A percentile compares a stretch with the other conserved stretches of the same genome.
Conservation (phyloP, 495 filamentous ascomycete species). For the Umbilicaria muhlenbergii region DNA sequence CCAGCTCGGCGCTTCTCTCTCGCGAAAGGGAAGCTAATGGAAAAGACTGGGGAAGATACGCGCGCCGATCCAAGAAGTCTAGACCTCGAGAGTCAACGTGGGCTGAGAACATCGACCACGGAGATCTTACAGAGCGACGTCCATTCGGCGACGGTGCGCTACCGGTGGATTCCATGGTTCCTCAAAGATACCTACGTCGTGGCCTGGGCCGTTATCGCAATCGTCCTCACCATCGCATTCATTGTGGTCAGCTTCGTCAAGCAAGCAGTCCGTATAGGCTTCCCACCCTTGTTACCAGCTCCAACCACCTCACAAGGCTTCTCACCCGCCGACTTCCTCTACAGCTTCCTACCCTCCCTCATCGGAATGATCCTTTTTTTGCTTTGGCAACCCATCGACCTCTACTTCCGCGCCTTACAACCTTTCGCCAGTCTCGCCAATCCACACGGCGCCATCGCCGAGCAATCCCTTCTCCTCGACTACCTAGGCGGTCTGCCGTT, state of each 20-base stretch:
- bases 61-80: slow-evolving; percentile 16
- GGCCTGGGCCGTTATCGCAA: slow-evolving; percentile 42
- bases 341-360: slow-evolving; percentile 65
- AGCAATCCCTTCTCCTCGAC: slow-evolving; percentile 54
- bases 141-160: slow-evolving; percentile 32
- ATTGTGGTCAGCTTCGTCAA: slow-evolving; percentile 66
- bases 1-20: slow-evolving; percentile 39
- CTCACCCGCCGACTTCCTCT: slow-evolving; percentile 75
- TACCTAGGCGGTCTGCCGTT: slow-evolving; percentile 54
- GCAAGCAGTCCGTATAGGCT: slow-evolving; percentile 47
- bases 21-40: slow-evolving; percentile 25
- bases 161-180: slow-evolving; percentile 66
- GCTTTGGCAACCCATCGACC: slow-evolving; percentile 60
- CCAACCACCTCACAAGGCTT: slow-evolving; percentile 48
- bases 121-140: slow-evolving; percentile 26
- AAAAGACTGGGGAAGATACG: slow-evolving; percentile 17
- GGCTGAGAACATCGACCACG: slow-evolving; percentile 12
- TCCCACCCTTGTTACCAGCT: slow-evolving; percentile 48
- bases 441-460: slow-evolving; percentile 44
- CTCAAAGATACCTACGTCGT: slow-evolving; percentile 47
- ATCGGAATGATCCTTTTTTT: slow-evolving; percentile 66
- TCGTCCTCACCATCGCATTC: slow-evolving; percentile 54
- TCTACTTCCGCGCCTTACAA: slow-evolving; percentile 55
- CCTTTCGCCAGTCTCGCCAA: slow-evolving; percentile 53
- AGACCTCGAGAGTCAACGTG: slow-evolving; percentile 28